Evolutionary conservation across 2,329 filamentous ascomycete species (phyloP), one percentile per base, ranked within the genome.

Genomic region (Fonsecaea erecta): DNA sequence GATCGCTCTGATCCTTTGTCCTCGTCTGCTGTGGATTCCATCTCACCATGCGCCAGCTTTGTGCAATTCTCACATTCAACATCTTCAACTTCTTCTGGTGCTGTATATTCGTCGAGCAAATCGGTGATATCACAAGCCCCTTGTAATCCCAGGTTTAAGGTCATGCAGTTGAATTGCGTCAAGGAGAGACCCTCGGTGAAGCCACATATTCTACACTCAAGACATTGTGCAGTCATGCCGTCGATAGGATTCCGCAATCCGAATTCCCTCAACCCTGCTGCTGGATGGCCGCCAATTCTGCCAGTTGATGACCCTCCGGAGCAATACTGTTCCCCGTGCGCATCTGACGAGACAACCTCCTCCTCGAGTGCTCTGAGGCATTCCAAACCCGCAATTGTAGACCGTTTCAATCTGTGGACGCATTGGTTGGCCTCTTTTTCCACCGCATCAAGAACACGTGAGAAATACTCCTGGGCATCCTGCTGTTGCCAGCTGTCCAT

Each of bases 401-500:
- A 64, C 32, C 52, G 68, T 52, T 60, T 55, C 26, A 69, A 5
- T 2, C 43, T 51, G 52, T 56, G 24, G 57, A 59, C 21, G 62
- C 65, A 63, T 70, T 83, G 84, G 21, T 82, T 80, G 46, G 92
- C 82, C 74, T 96, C 92, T 73, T 89, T 90, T 73, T 97, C 92
- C 30, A 97, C 82, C 71, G 93, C 89, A 70, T 94, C 92, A 54
- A 97, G 78, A 14, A 99, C 84, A 73, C 94, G 96, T 16, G 92
- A 94, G 73, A 91, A 97, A 76, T 98, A 99, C 77, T 99, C 95
- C 75, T 98, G 95, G 4, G 95, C 95, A 78, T 99, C 95, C 77
- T 99, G 95, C 75, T 98, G 95, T 71, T 96, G 91, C 86, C 91
- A 96, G 32, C 91, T 97, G 77, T 90, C 94, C 89, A 98, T 96